phyloP scores from a whole-genome alignment of 495 filamentous ascomycete species.

The Penicillium longicatenatum region DNA sequence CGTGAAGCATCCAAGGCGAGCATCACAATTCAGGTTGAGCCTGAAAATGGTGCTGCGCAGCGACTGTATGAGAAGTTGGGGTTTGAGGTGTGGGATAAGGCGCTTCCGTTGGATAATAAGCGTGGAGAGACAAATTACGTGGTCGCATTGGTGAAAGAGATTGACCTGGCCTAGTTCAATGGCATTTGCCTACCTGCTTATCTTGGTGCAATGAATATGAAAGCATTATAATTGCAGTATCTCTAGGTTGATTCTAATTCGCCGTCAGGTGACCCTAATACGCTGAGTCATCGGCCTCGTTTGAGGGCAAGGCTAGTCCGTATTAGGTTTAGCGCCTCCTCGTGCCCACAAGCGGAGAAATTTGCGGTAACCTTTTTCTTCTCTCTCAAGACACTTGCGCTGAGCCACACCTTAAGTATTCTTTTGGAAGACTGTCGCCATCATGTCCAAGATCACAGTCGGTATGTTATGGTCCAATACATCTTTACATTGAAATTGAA shows the following conservation, averaged over 20 bases:
- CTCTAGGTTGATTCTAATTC: no score
- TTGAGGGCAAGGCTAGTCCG: conserved; percentile 43
- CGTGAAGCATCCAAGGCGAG: conserved; percentile 17
- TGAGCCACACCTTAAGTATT: conserved; percentile 76
- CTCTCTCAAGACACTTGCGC: conserved; percentile 44
- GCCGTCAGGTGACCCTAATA: no score
- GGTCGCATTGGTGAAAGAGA: conserved; percentile 10
- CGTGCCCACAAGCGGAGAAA: conserved; percentile 53
- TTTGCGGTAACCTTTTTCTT: conserved; percentile 32
- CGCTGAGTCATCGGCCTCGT: conserved; percentile 23
- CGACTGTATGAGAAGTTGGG: conserved; percentile 49
- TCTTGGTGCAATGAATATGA: no score
- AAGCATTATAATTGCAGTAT: no score
- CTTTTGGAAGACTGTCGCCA: conserved; percentile 64
- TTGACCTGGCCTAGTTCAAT: neutral
- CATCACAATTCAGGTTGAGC: conserved; percentile 40
- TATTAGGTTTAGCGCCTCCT: conserved; percentile 30
- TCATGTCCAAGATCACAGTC: conserved; percentile 88
- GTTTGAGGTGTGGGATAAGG: conserved; percentile 33
- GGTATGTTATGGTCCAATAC: conserved; percentile 52
- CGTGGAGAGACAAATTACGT: neutral
- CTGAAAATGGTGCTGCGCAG: conserved; percentile 39
- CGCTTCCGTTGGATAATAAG: conserved; percentile 14
- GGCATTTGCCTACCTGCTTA: neutral
- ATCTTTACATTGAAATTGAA: neutral